phyloP scores from a whole-genome alignment of 257 asterid species.

The Plantago elongata region DNA sequence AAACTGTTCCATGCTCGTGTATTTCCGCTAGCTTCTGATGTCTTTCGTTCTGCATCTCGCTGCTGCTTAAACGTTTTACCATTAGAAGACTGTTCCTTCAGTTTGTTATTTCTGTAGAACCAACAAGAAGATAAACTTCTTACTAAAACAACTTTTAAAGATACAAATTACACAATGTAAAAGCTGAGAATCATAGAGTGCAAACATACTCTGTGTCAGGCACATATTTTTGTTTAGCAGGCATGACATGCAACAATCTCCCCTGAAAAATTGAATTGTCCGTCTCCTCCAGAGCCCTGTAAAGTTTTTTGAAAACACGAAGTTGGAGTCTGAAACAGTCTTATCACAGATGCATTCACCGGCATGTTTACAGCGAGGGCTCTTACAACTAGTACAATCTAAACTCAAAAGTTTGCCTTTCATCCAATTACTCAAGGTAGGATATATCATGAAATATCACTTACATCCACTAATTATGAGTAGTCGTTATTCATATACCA shows the following conservation, averaged over 20 bases:
- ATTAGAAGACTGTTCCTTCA: constrained; percentile 36
- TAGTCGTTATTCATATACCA: background rate
- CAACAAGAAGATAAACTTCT: constrained; percentile 12
- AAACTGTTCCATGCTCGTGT: constrained; percentile 84
- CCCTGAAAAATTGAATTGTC: constrained; percentile 85
- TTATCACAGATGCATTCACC: background rate
- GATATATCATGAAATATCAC: background rate
- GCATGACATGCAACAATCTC: constrained; percentile 86
- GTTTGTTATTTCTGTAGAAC: constrained; percentile 34
- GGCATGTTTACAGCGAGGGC: background rate
- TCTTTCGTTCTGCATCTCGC: constrained; percentile 66
- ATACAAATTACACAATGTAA: background rate
- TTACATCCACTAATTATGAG: background rate
- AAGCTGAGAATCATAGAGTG: constrained; percentile 8
- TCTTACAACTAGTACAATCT: too few species aligned
- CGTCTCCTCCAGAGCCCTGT: constrained; percentile 82
- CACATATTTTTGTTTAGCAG: constrained; percentile 62
- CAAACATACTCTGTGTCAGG: background rate
- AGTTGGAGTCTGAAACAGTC: background rate
- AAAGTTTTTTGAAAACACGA: constrained; percentile 4
- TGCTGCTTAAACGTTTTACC: constrained; percentile 56
- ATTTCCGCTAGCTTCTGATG: constrained; percentile 83
- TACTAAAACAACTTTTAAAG: constrained; percentile 8
- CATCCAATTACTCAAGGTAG: background rate
- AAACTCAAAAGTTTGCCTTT: background rate